Evolutionary conservation across 2,329 filamentous ascomycete species (phyloP), one percentile per base, ranked within the genome.

Genomic region (Neophaeococcomyces aloes): DNA sequence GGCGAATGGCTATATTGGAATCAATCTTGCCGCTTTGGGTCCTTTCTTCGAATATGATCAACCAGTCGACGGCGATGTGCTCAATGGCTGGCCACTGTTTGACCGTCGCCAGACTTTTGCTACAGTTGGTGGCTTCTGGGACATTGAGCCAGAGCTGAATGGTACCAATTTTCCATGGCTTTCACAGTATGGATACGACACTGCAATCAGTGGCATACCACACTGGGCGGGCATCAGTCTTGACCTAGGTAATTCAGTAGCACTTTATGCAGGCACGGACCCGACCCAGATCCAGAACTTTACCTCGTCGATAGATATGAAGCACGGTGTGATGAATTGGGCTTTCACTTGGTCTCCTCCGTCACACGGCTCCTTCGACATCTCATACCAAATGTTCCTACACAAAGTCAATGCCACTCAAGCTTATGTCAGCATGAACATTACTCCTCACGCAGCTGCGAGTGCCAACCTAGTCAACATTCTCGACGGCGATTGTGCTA

Each of bases 191-290:
- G 80, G 80, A 5, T 74, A 75, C 45, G 81, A 86, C 54, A 81
- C 75, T 52, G 78, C 82, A 39, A 81, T 85, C 49, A 75, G 74
- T 40, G 82, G 82, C 18, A 71, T 86, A 13, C 82, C 82, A 5
- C 81, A 85, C 56, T 82, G 79, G 70, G 70, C 70, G 19, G 76
- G 74, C 1, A 61, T 83, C 29, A 59, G 78, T 29, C 65, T 83
- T 14, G 69, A 77, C 41, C 61, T 75, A 2, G 72, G 71, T 2
- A 66, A 71, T 44, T 67, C 67, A 18, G 62, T 65, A 7, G 69
- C 74, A 37, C 65, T 86, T 25, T 72, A 81, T 62, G 75, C 80
- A 2, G 75, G 68, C 0, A 77, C 80, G 2, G 66, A 75, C 36
- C 71, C 68, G 25, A 62, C 62, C 0, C 74, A 78, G 11, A 74